phyloP scores from a whole-genome alignment of 169 alveolate genomes.

The Plasmodium gaboni region DNA sequence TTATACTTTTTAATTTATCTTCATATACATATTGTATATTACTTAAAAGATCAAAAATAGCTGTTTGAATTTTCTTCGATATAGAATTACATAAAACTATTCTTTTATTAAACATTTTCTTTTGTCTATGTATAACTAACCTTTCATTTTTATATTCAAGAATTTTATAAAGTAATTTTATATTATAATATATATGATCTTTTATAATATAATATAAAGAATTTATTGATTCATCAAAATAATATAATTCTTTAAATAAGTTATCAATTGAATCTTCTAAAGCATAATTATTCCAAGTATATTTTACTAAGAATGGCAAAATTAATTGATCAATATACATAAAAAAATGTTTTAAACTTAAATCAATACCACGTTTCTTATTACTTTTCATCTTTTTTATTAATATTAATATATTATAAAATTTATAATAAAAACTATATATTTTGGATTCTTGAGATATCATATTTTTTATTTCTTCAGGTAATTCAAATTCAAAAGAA shows the following conservation, averaged over 20 bases:
- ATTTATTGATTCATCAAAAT: slow-evolving; percentile 66
- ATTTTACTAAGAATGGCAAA: slow-evolving; percentile 64
- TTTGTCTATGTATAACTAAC: slow-evolving; percentile 40
- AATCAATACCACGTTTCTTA: slow-evolving; percentile 57
- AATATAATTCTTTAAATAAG: slow-evolving; percentile 34
- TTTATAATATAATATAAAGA: slow-evolving; percentile 67
- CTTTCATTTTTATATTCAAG: slow-evolving; percentile 46
- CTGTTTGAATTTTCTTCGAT: slow-evolving; percentile 67
- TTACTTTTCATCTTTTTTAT: slow-evolving; percentile 63
- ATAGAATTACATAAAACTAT: slow-evolving; percentile 57
- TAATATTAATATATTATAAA: slow-evolving; percentile 64
- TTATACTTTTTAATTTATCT: slow-evolving; percentile 51
- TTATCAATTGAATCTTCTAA: slow-evolving; percentile 60
- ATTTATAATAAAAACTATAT: slow-evolving; percentile 63
- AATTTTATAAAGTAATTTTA: slow-evolving; percentile 33
- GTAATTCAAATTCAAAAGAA: slow-evolving; percentile 72
- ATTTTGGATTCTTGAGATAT: slow-evolving; percentile 62
- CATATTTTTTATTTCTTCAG: slow-evolving; percentile 72
- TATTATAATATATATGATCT: slow-evolving; percentile 62
- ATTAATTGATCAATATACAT: slow-evolving; percentile 45
- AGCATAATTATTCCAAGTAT: slow-evolving; percentile 74
- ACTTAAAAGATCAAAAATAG: slow-evolving; percentile 61
- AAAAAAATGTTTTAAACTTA: slow-evolving; percentile 36
- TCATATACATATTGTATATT: slow-evolving; percentile 76
- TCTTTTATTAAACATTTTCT: slow-evolving; percentile 36